Percentiles rank a stretch among this genome's conserved stretches.
Conservation (phyloP, 257 asterid species). For the Solanum neorickii region DNA sequence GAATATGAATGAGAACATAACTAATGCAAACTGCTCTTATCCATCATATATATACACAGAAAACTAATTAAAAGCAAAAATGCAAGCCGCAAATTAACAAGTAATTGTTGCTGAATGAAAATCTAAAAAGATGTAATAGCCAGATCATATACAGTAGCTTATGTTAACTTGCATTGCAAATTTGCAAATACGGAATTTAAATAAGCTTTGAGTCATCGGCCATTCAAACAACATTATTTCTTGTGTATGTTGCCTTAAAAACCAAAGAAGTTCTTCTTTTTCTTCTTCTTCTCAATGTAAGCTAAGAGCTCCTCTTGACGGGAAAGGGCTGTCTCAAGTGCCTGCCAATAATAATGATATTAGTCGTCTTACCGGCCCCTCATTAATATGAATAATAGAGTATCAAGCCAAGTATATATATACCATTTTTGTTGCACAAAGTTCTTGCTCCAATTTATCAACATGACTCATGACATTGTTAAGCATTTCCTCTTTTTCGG, state of each 20-base stretch:
- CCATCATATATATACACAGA: not conserved
- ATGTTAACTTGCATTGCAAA: not conserved
- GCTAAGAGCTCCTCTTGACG: constrained; percentile 69
- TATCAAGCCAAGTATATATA: not conserved
- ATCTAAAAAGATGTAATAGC: not conserved
- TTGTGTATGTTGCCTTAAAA: constrained; percentile 19
- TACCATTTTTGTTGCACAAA: constrained; percentile 71
- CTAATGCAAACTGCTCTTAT: not conserved
- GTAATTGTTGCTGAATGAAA: not conserved
- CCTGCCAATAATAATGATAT: constrained; percentile 22
- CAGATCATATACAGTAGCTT: not conserved
- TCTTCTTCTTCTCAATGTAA: constrained; percentile 80
- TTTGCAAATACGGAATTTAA: not conserved
- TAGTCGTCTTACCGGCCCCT: no score
- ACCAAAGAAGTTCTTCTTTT: constrained; percentile 81
- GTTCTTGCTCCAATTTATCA: constrained; percentile 68
- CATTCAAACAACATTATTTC: constrained; percentile 3
- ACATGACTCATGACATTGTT: constrained; percentile 55
- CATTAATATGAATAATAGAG: not conserved
- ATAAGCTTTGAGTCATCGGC: not conserved
- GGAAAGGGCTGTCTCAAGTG: constrained; percentile 54
- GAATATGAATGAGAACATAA: not conserved
- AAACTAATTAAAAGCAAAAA: not conserved
- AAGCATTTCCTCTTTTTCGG: constrained; percentile 78
- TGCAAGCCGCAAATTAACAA: not conserved